Conservation (phyloP, 2,329 filamentous ascomycete species). For the Raffaelea albimanens region DNA sequence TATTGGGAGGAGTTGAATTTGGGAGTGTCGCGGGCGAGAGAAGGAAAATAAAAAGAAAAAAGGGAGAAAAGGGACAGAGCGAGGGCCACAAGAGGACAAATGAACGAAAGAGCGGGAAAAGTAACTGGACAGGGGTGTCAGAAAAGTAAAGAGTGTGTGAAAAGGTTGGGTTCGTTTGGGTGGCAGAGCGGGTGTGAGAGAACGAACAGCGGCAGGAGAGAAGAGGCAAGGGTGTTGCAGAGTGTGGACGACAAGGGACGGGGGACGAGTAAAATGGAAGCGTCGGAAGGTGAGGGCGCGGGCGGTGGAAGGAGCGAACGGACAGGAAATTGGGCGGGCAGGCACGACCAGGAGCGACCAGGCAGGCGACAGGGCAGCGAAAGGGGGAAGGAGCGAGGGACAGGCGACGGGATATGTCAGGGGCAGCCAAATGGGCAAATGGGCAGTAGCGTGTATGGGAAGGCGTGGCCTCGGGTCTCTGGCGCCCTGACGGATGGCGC, state of each 20-base stretch:
- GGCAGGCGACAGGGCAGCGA: not conserved
- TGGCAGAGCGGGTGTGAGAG: not conserved
- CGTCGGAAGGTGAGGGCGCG: slow-evolving; percentile 1
- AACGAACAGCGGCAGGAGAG: not conserved
- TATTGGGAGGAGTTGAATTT: not conserved
- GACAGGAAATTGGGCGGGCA: not conserved
- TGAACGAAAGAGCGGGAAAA: not conserved
- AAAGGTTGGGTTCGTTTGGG: not conserved
- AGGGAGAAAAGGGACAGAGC: not conserved
- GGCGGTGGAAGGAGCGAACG: not conserved
- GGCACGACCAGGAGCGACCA: not conserved
- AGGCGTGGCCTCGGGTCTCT: not conserved
- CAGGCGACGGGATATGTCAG: not conserved
- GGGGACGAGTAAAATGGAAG: not conserved
- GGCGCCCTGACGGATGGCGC: not conserved
- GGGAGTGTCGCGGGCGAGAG: not conserved
- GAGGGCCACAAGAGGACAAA: not conserved
- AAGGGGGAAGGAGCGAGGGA: not conserved
- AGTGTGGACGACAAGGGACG: not conserved
- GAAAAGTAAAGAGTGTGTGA: not conserved
- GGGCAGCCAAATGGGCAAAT: not conserved
- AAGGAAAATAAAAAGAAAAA: not conserved
- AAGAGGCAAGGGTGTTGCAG: not conserved
- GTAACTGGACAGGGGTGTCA: not conserved
- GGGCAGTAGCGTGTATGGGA: not conserved